Conservation (phyloP, 805 yeast genomes). For the Citeromyces matritensis region DNA sequence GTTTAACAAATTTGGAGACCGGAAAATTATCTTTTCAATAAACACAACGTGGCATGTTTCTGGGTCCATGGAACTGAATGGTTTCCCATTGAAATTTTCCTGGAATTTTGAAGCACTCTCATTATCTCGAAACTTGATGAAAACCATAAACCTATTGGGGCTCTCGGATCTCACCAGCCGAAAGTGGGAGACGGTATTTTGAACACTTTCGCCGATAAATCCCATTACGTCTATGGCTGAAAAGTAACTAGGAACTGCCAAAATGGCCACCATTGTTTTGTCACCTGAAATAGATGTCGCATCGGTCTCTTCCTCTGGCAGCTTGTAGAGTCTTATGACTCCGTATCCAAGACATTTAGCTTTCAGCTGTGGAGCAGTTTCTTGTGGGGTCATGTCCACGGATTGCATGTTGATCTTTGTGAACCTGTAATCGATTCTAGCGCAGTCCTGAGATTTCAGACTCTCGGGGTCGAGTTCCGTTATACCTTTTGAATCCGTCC, state of each 20-base stretch:
- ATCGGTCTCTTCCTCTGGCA: slow-evolving; percentile 9
- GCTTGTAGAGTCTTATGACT: slow-evolving; percentile 49
- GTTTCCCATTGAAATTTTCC: slow-evolving; percentile 50
- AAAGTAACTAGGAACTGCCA: slow-evolving; percentile 82
- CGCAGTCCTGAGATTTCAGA: too few relatives aligned
- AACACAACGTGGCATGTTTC: slow-evolving; percentile 69
- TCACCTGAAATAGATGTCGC: slow-evolving; percentile 3
- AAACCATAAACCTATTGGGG: slow-evolving; percentile 58
- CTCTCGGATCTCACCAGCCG: slow-evolving; percentile 53
- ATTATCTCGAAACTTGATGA: slow-evolving; percentile 54
- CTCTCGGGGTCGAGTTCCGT: too few relatives aligned
- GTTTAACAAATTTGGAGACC: slow-evolving; percentile 6
- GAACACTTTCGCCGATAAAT: slow-evolving; percentile 52
- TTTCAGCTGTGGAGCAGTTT: slow-evolving; percentile 24
- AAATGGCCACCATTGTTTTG: slow-evolving; percentile 45
- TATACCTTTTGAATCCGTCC: too few relatives aligned
- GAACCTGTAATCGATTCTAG: slow-evolving; percentile 15
- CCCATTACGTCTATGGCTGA: slow-evolving; percentile 76
- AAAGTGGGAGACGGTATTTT: slow-evolving; percentile 48
- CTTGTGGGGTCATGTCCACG: slow-evolving; percentile 10
- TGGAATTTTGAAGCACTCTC: slow-evolving; percentile 50
- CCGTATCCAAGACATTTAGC: slow-evolving; percentile 66
- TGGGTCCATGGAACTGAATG: slow-evolving; percentile 79
- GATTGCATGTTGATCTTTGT: slow-evolving; percentile 16
- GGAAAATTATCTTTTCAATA: slow-evolving; percentile 43